Base-by-base conservation (phyloP, 192 early-diverging fungal genomes). In the Coemansia sp. region DNA sequence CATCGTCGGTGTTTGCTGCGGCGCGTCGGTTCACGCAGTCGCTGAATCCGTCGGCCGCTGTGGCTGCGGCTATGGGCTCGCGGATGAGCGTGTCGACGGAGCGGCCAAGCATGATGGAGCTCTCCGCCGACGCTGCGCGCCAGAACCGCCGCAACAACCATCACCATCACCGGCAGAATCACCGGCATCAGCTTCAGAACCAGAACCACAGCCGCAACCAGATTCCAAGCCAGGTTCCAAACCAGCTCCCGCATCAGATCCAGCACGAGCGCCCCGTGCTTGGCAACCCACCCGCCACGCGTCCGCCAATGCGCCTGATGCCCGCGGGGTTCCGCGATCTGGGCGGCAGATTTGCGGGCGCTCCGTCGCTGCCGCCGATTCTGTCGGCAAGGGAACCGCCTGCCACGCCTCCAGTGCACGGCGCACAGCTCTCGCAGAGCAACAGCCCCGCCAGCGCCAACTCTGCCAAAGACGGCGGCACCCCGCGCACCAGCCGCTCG, bases 61-160 rank as follows among this genome's bases (percentile, higher is more conserved):
- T 72, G 56, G 63, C 49, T 10, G 45, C 74, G 69, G 26, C 26
- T 9, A 26, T 54, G 8, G 52, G 21, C 21, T 21, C 52, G 52
- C 68, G 80, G 9, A 70, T 74, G 75, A 83, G 80, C 72, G 75
- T 83, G 59, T 83, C 80, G 52, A 77, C 80, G 0, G 80, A 83
- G 68, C 75, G 80, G 26, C 80, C 80, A 18, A 83, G 68, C 49
- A n/a, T 77, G 38, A 39, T 75, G 75, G 80, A 83, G 66, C 56
- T 83, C 10, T 38, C 12, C 38, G 12, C 49, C 7, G 52, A 23
- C 52, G 9, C 5, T 26, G 21, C 19, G 21, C 19, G 26, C 52
- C 52, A 18, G 21, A 18, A 23, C 52, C 21, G 21, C 9, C 52
- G 19, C 7, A 4, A 18, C 19, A n/a, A 26, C 3, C 26, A 3